Percentiles rank a stretch among this genome's conserved stretches.
Evolutionary conservation across 768 basidiomycete species (phyloP).

Genomic region (Lactarius quietus): DNA sequence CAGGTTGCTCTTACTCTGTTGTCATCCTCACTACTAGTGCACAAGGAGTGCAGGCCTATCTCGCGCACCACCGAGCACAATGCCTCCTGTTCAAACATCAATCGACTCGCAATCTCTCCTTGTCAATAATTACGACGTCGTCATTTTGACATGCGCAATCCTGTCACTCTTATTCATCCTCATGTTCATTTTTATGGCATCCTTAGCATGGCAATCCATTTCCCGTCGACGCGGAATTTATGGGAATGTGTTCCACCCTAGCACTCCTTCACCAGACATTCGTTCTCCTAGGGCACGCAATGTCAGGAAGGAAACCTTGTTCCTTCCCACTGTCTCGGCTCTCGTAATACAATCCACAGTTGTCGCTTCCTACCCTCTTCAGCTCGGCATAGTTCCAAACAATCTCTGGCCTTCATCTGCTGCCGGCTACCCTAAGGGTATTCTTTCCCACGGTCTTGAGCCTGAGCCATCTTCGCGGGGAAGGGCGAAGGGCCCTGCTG

Average conservation of each 20-base stretch:
- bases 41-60: neutral
- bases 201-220: slow-evolving; percentile 1
- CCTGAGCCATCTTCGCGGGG: slow-evolving; percentile 7
- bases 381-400: slow-evolving; percentile 1
- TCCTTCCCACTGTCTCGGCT: slow-evolving; percentile 12
- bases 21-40: neutral
- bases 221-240: neutral
- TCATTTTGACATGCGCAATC: neutral
- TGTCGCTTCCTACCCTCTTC: slow-evolving; percentile 17
- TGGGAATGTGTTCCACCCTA: neutral
- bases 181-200: neutral
- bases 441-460: slow-evolving; percentile 5
- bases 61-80: neutral
- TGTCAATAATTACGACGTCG: neutral
- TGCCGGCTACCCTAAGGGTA: neutral
- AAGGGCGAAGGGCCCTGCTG: neutral
- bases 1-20: neutral
- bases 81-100: slow-evolving; percentile 15
- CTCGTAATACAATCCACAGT: slow-evolving; percentile 16
- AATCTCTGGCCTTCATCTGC: neutral
- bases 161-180: slow-evolving; percentile 4
- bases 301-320: neutral
- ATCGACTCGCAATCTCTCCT: neutral
- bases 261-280: neutral
- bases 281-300: neutral